Conservation (phyloP, 306 rosid species). For the Myrica gale region DNA sequence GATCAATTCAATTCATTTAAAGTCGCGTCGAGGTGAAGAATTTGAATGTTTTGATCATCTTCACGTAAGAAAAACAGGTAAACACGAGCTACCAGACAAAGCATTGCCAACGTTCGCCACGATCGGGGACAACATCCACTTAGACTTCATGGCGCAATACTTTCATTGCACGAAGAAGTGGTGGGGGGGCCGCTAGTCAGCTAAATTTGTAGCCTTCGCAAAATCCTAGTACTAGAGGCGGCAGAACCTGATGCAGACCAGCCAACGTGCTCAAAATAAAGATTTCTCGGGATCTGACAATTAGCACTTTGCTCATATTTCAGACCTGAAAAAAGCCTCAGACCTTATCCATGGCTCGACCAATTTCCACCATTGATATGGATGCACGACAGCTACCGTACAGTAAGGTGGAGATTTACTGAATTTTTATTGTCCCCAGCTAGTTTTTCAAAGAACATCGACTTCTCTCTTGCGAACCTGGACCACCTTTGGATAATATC, state of each 20-base stretch:
- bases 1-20: no score
- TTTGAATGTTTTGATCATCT: no score
- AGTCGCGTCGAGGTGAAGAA: no score
- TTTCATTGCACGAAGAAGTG: not conserved
- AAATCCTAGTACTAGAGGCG: not conserved
- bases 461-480: conserved; percentile 1
- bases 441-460: not conserved
- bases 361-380: not conserved
- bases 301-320: conserved; percentile 15
- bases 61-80: no score
- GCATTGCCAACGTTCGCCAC: no score
- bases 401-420: conserved; percentile 17
- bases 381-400: not conserved
- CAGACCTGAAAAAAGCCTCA: conserved; percentile 6
- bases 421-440: conserved; percentile 2
- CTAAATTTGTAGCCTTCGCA: not conserved
- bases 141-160: no score
- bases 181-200: not conserved
- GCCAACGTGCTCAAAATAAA: conserved; percentile 21
- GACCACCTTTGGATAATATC: conserved; percentile 10
- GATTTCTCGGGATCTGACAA: conserved; percentile 20
- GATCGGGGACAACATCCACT: no score
- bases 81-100: no score
- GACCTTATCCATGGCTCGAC: conserved; percentile 26
- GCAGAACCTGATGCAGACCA: conserved; percentile 13